Conservation (phyloP, 2,329 filamentous ascomycete species). For the Hawksworthiomyces lignivorus region DNA sequence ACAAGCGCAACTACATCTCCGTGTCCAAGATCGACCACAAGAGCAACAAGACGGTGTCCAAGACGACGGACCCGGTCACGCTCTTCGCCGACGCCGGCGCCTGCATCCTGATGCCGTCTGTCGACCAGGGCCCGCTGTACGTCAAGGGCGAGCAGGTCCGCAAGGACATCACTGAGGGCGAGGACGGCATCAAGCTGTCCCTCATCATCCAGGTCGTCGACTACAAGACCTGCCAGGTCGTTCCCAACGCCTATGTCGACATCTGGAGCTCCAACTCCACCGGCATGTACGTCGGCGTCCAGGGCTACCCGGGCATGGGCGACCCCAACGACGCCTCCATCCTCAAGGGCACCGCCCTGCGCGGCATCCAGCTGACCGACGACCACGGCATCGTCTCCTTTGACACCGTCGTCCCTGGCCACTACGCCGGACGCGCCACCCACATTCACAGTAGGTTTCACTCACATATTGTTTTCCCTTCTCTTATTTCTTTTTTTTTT, state of each 20-base stretch:
- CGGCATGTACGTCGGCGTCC: constrained; percentile 31
- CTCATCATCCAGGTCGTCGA: constrained; percentile 48
- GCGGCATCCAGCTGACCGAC: constrained; percentile 36
- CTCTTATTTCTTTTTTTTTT: too few species aligned
- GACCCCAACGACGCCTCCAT: constrained; percentile 29
- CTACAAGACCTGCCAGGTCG: constrained; percentile 43
- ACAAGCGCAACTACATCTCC: constrained; percentile 22
- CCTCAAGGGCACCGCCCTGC: constrained; percentile 34
- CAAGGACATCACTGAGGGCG: constrained; percentile 36
- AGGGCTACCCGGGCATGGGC: constrained; percentile 16
- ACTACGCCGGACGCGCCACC: constrained; percentile 32
- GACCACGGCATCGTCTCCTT: constrained; percentile 33
- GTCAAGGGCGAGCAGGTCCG: constrained; percentile 44
- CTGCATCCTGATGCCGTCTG: constrained; percentile 38
- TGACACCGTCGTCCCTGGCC: constrained; percentile 34
- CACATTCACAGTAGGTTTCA: constrained; percentile 33
- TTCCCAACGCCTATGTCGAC: constrained; percentile 40
- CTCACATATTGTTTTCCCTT: too few species aligned
- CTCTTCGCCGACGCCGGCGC: constrained; percentile 30
- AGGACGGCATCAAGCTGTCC: constrained; percentile 39
- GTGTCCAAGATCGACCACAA: constrained; percentile 24
- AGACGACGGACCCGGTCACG: constrained; percentile 22
- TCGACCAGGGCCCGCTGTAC: constrained; percentile 43
- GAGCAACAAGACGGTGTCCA: constrained; percentile 23
- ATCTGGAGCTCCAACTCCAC: constrained; percentile 41